These are phyloP conservation scores for Pseudonitzschia delicatissima DNA, from an alignment of 108 stramenopile genomes.

Conservation along the genomic window DNA sequence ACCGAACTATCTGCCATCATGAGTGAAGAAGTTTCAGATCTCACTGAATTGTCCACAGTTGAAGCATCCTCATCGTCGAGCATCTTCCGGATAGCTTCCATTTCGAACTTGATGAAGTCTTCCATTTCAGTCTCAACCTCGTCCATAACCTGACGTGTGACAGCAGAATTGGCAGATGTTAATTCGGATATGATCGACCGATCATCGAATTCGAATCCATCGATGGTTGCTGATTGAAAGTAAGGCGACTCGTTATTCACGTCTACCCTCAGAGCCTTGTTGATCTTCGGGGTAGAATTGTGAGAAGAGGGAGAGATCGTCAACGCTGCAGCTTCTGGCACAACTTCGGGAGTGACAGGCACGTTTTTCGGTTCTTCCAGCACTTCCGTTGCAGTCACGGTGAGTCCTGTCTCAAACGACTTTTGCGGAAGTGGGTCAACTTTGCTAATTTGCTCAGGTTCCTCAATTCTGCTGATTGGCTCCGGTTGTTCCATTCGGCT, in stretches of 20 bases:
- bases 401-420: neutral
- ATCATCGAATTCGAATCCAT: constrained; percentile 36
- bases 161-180: constrained; percentile 33
- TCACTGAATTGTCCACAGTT: neutral
- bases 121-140: constrained; percentile 27
- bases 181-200: constrained; percentile 45
- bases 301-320: neutral
- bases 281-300: constrained; percentile 3
- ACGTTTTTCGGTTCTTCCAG: neutral
- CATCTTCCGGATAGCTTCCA: constrained; percentile 43
- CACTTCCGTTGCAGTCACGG: neutral
- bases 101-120: constrained; percentile 46
- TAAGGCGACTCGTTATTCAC: neutral
- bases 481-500: neutral
- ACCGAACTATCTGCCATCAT: constrained; percentile 17
- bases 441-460: neutral
- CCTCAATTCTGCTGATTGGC: neutral
- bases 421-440: neutral
- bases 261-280: constrained; percentile 5
- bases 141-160: constrained; percentile 32
- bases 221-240: constrained; percentile 8
- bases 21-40: constrained; percentile 7
- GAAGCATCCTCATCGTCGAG: constrained; percentile 38
- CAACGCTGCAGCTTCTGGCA: neutral
- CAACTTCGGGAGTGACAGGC: neutral